Conservation (phyloP, 805 yeast species). For the Kodamaea lidongshanica region DNA sequence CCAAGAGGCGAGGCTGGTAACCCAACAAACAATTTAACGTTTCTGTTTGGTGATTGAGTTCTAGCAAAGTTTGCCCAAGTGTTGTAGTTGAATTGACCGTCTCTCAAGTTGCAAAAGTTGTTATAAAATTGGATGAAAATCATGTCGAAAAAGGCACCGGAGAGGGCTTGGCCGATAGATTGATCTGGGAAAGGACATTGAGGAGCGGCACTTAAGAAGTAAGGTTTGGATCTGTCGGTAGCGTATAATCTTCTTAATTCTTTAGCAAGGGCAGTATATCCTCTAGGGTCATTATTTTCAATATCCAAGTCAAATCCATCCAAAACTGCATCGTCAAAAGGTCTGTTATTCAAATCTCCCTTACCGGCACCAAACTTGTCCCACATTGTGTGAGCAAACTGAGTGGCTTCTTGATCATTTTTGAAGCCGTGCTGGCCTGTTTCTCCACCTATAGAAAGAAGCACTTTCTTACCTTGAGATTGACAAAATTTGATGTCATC, state of each 20-base stretch:
- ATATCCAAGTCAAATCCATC: slow-evolving; percentile 32
- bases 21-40: slow-evolving; percentile 29
- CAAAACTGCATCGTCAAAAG: slow-evolving; percentile 8
- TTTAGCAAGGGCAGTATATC: slow-evolving; percentile 12
- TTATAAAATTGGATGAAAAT: slow-evolving; percentile 85
- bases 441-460: slow-evolving; percentile 76
- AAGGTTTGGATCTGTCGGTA: slow-evolving; percentile 52
- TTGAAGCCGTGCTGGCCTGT: slow-evolving; percentile 50
- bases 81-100: slow-evolving; percentile 48
- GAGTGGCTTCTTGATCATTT: slow-evolving; percentile 48
- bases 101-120: slow-evolving; percentile 62
- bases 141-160: slow-evolving; percentile 62
- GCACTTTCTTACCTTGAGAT: slow-evolving; percentile 60
- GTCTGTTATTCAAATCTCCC: slow-evolving; percentile 10
- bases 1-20: slow-evolving; percentile 32
- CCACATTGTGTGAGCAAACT: slow-evolving; percentile 43
- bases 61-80: slow-evolving; percentile 66
- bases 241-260: slow-evolving; percentile 2
- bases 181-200: slow-evolving; percentile 84
- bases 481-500: slow-evolving; percentile 72
- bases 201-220: slow-evolving; percentile 81
- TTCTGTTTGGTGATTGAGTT: slow-evolving; percentile 42
- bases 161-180: slow-evolving; percentile 16
- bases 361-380: slow-evolving; percentile 33
- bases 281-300: slow-evolving; percentile 28